Percentiles rank a stretch among this genome's conserved stretches.
Evolutionary conservation across 2,329 filamentous ascomycete genomes (phyloP).

Genomic region (Trichoderma simmonsii): DNA sequence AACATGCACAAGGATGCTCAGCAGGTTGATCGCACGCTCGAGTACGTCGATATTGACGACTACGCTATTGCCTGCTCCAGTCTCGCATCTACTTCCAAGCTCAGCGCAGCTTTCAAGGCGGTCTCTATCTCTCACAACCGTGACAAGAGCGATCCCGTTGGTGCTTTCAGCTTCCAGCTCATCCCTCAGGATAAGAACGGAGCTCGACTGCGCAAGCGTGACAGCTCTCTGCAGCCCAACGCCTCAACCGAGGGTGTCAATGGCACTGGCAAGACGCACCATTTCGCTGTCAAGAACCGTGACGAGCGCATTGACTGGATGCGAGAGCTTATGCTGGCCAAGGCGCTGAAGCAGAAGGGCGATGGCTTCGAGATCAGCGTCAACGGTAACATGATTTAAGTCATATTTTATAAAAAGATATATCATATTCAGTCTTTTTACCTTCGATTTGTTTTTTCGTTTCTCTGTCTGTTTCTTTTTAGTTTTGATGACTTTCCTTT

Average conservation of each 20-base stretch:
- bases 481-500: conserved; percentile 16
- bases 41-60: conserved; percentile 84
- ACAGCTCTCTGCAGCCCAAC: conserved; percentile 42
- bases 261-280: conserved; percentile 77
- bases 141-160: conserved; percentile 56
- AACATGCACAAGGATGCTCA: conserved; percentile 69
- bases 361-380: conserved; percentile 80
- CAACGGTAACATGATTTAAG: conserved; percentile 72
- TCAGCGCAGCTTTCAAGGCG: conserved; percentile 82
- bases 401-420: background rate
- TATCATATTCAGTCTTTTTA: background rate
- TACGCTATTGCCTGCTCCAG: conserved; percentile 84
- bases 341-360: conserved; percentile 79
- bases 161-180: conserved; percentile 81
- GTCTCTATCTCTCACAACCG: conserved; percentile 59
- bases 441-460: background rate
- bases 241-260: conserved; percentile 48
- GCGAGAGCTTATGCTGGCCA: conserved; percentile 87
- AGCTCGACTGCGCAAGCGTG: conserved; percentile 52
- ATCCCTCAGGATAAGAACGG: conserved; percentile 65
- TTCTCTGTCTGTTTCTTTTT: background rate
- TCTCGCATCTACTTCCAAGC: conserved; percentile 71
- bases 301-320: conserved; percentile 98
- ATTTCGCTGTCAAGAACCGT: conserved; percentile 83
- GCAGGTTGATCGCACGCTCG: conserved; percentile 56